A percentile compares a stretch with the other conserved stretches of the same genome.
These are phyloP conservation scores for Lichtheimia ornata DNA, from an alignment of 371 early-diverging fungal species.

Conservation along the genomic window DNA sequence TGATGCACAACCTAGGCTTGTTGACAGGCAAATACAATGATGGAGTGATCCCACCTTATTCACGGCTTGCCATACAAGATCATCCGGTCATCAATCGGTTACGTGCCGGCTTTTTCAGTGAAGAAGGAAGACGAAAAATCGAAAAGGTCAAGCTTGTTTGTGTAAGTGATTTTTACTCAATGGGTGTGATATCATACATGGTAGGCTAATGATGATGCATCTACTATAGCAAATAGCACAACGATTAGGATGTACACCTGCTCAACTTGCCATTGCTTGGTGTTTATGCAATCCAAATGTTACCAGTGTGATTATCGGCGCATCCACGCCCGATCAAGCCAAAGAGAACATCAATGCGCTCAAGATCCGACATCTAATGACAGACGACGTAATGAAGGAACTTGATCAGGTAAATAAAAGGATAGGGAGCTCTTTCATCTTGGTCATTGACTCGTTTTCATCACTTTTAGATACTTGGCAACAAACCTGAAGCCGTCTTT, in stretches of 20 bases:
- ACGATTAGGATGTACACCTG: constrained; percentile 64
- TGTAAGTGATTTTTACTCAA: constrained; percentile 30
- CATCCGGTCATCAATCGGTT: constrained; percentile 66
- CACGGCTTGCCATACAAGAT: constrained; percentile 68
- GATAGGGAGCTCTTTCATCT: background rate
- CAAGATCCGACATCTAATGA: constrained; percentile 60
- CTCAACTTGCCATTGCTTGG: constrained; percentile 86
- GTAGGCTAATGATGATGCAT: background rate
- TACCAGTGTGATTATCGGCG: constrained; percentile 71
- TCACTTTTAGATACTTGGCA: constrained; percentile 54
- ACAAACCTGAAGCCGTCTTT: constrained; percentile 69
- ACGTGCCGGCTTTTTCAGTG: constrained; percentile 61
- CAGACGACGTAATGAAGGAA: constrained; percentile 65
- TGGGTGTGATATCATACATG: background rate
- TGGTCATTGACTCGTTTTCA: background rate
- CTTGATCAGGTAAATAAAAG: constrained; percentile 50
- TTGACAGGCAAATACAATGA: constrained; percentile 81
- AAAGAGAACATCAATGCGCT: constrained; percentile 75
- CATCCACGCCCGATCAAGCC: constrained; percentile 72
- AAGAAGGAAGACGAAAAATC: constrained; percentile 60
- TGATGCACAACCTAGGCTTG: too few relatives aligned
- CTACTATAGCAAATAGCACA: constrained; percentile 60
- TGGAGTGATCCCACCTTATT: constrained; percentile 64
- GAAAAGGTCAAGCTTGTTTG: constrained; percentile 54
- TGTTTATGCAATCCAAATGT: constrained; percentile 66